Percentiles rank a stretch among this genome's conserved stretches.
These are phyloP conservation scores for Auricularia sp. DNA, from an alignment of 768 basidiomycete species.

Conservation along the genomic window DNA sequence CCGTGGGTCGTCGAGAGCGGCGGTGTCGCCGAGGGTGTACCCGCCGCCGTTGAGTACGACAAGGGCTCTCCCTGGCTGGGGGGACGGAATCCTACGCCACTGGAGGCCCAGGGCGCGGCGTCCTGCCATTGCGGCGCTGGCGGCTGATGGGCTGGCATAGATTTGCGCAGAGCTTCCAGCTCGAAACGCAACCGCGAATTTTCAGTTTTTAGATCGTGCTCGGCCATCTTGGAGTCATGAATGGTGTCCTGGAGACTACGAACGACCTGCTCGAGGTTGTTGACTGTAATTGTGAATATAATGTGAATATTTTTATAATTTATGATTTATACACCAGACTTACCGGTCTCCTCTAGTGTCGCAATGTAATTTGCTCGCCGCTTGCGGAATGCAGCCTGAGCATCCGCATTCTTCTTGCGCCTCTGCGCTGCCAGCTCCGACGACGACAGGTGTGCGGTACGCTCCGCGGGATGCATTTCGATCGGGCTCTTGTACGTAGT, in stretches of 20 bases:
- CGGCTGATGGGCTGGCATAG: background rate
- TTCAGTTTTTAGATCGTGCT: constrained; percentile 1
- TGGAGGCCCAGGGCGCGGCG: background rate
- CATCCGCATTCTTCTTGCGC: constrained; percentile 72
- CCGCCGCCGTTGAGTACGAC: background rate
- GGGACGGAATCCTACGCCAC: no score
- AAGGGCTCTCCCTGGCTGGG: background rate
- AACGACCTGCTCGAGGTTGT: constrained; percentile 76
- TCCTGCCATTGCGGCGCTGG: background rate
- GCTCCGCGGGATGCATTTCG: background rate
- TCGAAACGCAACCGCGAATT: background rate
- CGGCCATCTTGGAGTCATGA: background rate
- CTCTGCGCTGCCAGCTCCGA: constrained; percentile 10
- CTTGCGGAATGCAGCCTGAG: constrained; percentile 63
- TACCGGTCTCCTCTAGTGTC: constrained; percentile 72
- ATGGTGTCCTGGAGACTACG: constrained; percentile 68
- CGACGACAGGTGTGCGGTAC: constrained; percentile 4
- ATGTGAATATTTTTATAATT: constrained; percentile 22
- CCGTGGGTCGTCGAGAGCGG: background rate
- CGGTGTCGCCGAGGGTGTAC: background rate
- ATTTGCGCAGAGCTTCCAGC: background rate
- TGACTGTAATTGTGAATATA: constrained; percentile 38
- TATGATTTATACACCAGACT: constrained; percentile 15
- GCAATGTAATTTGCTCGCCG: constrained; percentile 75
- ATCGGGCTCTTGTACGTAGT: background rate